Conservation (phyloP, 164 flowering plant species). For the Berberis vulgaris region DNA sequence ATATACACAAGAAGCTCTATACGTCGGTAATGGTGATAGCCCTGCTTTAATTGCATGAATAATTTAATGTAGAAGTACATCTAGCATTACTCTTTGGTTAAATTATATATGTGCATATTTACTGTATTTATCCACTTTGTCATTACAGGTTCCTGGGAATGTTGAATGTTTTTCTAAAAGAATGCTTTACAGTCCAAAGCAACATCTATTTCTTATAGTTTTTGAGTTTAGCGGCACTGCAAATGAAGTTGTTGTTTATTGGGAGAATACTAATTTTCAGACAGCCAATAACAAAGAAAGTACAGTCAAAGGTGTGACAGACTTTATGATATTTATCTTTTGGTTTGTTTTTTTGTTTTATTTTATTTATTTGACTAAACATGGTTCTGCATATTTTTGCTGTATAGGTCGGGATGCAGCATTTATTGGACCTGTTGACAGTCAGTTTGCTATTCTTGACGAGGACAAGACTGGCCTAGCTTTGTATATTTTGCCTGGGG, state of each 20-base stretch:
- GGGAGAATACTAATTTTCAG: constrained; percentile 73
- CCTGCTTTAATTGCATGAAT: not conserved
- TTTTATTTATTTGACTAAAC: not conserved
- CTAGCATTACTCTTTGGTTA: not conserved
- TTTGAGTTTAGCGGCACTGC: constrained; percentile 72
- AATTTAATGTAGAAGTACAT: not conserved
- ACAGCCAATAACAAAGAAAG: constrained; percentile 57
- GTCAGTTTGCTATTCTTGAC: constrained; percentile 86
- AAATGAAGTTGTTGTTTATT: constrained; percentile 78
- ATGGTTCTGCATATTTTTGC: not conserved
- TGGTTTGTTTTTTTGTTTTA: not conserved
- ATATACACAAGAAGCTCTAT: constrained; percentile 78
- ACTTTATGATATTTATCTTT: not conserved
- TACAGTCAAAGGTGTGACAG: constrained; percentile 63
- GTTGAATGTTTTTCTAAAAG: constrained; percentile 60
- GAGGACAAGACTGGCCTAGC: constrained; percentile 77
- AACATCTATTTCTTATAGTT: constrained; percentile 74
- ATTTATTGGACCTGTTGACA: constrained; percentile 78
- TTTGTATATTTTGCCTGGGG: constrained; percentile 63
- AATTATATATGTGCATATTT: not conserved
- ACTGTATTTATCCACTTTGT: constrained; percentile 5
- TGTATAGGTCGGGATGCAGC: constrained; percentile 89
- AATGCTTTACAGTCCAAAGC: constrained; percentile 71
- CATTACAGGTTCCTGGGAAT: constrained; percentile 72
- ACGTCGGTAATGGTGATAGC: constrained; percentile 40